These are phyloP conservation scores for Globisporangium acanthophoron DNA, from an alignment of 352 stramenopile species.

Conservation along the genomic window DNA sequence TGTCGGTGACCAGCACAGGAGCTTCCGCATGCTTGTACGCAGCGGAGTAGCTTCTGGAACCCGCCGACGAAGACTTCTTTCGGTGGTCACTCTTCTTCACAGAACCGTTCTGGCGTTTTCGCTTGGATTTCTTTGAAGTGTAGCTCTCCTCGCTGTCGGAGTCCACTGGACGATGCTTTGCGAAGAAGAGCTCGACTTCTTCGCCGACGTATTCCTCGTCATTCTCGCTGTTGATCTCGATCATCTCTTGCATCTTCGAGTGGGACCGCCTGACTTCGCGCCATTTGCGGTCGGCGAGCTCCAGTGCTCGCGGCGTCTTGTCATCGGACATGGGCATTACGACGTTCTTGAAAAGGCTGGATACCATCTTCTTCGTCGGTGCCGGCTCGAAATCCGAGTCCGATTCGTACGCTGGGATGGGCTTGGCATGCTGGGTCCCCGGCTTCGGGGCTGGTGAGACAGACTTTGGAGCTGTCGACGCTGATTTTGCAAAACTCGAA, in stretches of 20 bases:
- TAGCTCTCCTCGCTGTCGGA: constrained; percentile 1
- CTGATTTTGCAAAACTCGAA: neutral
- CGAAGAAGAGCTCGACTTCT: neutral
- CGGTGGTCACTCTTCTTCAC: constrained; percentile 10
- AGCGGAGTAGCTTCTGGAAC: constrained; percentile 4
- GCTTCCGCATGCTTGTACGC: constrained; percentile 12
- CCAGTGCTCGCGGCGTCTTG: neutral
- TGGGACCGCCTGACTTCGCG: neutral
- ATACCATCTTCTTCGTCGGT: neutral
- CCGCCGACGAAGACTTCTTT: constrained; percentile 8
- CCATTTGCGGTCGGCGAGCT: neutral
- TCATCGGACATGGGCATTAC: neutral
- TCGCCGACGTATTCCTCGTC: constrained; percentile 5
- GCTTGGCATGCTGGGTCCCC: neutral
- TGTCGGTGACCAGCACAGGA: constrained; percentile 23
- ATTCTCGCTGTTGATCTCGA: constrained; percentile 5
- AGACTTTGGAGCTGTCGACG: neutral
- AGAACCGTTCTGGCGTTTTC: constrained; percentile 6
- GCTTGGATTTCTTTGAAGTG: constrained; percentile 5
- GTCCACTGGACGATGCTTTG: neutral
- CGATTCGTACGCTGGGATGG: constrained; percentile 9
- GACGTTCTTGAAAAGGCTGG: neutral
- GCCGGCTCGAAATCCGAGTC: constrained; percentile 10
- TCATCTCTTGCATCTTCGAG: neutral
- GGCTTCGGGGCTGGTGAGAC: neutral